Evolutionary conservation across 2,329 filamentous ascomycete genomes (phyloP), one percentile per base, ranked within the genome.

Genomic region (Bipolaris zeicola): DNA sequence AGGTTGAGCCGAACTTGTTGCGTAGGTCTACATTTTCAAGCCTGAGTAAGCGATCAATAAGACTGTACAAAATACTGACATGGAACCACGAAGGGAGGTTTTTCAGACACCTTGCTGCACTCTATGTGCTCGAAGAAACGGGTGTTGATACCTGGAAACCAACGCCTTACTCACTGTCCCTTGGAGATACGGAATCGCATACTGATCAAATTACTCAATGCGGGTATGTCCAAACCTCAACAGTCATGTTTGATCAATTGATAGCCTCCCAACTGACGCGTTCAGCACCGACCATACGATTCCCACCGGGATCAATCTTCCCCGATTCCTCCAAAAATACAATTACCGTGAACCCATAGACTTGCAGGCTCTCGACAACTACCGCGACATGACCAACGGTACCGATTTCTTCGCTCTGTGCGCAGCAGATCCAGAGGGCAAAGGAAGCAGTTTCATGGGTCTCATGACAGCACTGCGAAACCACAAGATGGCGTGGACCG

Each of bases 401-500:
- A 45, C 47, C 11, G 52, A 55, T 34, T 39, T 55, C 18, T 44
- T 44, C 14, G 33, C 52, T 16, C 20, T 36, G 6, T 55, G 52
- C 26, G 47, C 46, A 8, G 47, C 47, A 3, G 39, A 55, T 16
- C 52, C 52, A n/a, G 46, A 45, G 14, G 52, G 47, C 7, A 50
- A 50, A 16, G 52, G 52, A 18, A 50, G 46, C n/a, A 55, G 52
- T 50, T 55, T 45, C 24, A 45, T 39, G 33, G 47, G 52, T 8
- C n/a, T 55, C 13, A 41, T 45, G 39, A 39, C 39, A 4, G 52
- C 33, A 5, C 10, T 51, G 18, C 24, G 31, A 33, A 51, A 51
- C 10, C 41, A 55, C 18, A 55, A 55, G 39, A 55, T 55, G 52
- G 33, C 14, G 14, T 55, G 52, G 46, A 55, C 52, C 3, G 52